phyloP scores from a whole-genome alignment of 108 stramenopile genomes.

The Nitzschia putrida region DNA sequence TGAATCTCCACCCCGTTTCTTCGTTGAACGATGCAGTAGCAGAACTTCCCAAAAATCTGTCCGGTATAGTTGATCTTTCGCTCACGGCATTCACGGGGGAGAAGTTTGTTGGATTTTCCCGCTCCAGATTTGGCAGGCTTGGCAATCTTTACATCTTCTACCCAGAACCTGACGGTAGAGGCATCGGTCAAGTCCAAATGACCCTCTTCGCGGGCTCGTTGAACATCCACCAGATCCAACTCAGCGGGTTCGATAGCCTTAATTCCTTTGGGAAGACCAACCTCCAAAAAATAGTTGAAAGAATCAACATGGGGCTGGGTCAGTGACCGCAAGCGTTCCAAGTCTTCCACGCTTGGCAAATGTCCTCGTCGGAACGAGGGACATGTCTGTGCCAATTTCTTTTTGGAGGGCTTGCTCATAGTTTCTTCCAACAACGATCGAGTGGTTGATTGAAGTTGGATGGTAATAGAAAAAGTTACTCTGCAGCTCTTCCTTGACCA shows the following conservation, averaged over 20 bases:
- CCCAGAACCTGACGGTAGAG: slow-evolving; percentile 63
- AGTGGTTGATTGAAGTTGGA: no score
- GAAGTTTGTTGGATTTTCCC: slow-evolving; percentile 39
- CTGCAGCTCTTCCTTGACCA: background rate
- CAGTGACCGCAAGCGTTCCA: slow-evolving; percentile 60
- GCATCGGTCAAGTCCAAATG: slow-evolving; percentile 38
- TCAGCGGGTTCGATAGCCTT: slow-evolving; percentile 67
- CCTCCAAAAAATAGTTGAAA: slow-evolving; percentile 80
- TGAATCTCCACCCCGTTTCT: slow-evolving; percentile 59
- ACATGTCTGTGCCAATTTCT: slow-evolving; percentile 41
- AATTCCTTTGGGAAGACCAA: slow-evolving; percentile 60
- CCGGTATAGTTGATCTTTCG: slow-evolving; percentile 76
- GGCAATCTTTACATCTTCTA: slow-evolving; percentile 68
- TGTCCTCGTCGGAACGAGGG: slow-evolving; percentile 84
- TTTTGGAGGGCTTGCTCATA: slow-evolving; percentile 9
- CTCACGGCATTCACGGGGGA: slow-evolving; percentile 84
- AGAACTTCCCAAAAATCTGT: slow-evolving; percentile 69
- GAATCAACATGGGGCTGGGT: slow-evolving; percentile 79
- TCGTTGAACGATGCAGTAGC: slow-evolving; percentile 59
- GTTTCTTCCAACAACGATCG: background rate
- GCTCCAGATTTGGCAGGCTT: slow-evolving; percentile 53
- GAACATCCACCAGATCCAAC: slow-evolving; percentile 60
- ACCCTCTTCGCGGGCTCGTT: slow-evolving; percentile 24
- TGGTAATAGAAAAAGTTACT: no score
- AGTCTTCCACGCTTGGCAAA: slow-evolving; percentile 48